Base-by-base conservation (phyloP, 148 eudicot species). In the Vaccinium corymbosum region DNA sequence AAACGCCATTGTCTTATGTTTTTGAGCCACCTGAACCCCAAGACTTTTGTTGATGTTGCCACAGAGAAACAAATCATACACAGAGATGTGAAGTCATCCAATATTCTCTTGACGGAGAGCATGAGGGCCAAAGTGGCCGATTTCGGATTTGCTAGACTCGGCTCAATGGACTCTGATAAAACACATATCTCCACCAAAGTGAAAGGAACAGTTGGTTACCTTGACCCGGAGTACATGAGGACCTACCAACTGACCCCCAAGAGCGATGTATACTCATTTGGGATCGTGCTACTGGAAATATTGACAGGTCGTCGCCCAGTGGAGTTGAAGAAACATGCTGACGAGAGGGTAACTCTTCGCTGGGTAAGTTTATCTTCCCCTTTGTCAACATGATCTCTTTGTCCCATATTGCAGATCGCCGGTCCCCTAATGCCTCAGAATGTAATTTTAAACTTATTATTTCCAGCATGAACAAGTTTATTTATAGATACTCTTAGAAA, bases 171-270 rank as follows among this genome's bases (percentile, higher is more conserved):
- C 80, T 61, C 88, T 72, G 98, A 93, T 61, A 90, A 86, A 80
- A 92, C 99, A 22, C 96, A 97, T 64, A 87, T 97, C 62, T 93
- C 96, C n/a, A 97, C 99, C 85, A 90, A 95, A 91, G 98, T 97
- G 64, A 97, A 93, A 91, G 99, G 99, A 83, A 97, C 99, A 55
- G 91, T 97, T 27, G 99, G 99, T 78, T 97, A 97, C 86, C 93
- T 95, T 64, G 98, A 95, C 87, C 99, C 99, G 0, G 98, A 97
- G 89, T 97, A 97, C 84, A 97, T 97, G 99, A 95, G 89, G 89
- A 97, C 99, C 16, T 93, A 87, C 86, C 95, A 94, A 76, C 98
- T 97, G 89, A 97, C 99, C 70, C 84, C 91, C 6, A 95, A 93
- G 83, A 97, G 99, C 56, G 99, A 97, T 82, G 99, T 97, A 14